A percentile compares a stretch with the other conserved stretches of the same genome.
phyloP scores from a whole-genome alignment of 2,329 filamentous ascomycete genomes.

The Ascochyta lentis region DNA sequence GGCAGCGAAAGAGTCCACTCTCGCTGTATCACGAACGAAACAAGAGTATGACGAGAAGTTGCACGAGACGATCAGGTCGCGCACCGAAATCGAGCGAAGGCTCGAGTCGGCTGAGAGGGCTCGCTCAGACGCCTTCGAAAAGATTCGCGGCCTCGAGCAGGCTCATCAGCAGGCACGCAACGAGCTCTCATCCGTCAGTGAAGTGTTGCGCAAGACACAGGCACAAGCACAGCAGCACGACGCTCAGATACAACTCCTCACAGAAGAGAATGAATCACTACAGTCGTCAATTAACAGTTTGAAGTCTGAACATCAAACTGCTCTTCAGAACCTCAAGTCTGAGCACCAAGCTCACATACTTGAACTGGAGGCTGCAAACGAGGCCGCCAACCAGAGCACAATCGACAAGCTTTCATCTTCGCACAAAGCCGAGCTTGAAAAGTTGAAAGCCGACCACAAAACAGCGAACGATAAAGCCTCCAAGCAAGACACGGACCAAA shows the following conservation, averaged over 20 bases:
- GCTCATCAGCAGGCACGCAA: conserved; percentile 32
- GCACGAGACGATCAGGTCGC: conserved; percentile 31
- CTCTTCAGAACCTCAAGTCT: conserved; percentile 17
- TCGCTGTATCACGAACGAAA: conserved; percentile 36
- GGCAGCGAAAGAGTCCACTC: conserved; percentile 34
- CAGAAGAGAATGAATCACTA: conserved; percentile 32
- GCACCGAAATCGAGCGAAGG: conserved; percentile 36
- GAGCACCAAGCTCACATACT: conserved; percentile 18
- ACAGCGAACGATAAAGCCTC: background rate
- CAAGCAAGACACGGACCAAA: conserved; percentile 4
- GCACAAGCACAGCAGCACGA: conserved; percentile 33
- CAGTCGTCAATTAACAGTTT: conserved; percentile 21
- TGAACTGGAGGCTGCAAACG: conserved; percentile 10
- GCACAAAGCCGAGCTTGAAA: conserved; percentile 13
- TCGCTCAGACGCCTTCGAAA: conserved; percentile 36
- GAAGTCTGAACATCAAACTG: conserved; percentile 1
- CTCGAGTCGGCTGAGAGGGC: conserved; percentile 35
- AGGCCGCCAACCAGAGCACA: conserved; percentile 3
- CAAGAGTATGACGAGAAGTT: conserved; percentile 47
- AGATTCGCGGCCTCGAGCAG: conserved; percentile 36
- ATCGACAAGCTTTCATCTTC: conserved; percentile 6
- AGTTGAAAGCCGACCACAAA: conserved; percentile 19
- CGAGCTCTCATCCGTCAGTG: conserved; percentile 32
- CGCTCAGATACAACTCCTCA: conserved; percentile 51
- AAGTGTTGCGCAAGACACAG: conserved; percentile 35